phyloP scores from a whole-genome alignment of 78 protist species.

The Dictyostelium discoideum region DNA sequence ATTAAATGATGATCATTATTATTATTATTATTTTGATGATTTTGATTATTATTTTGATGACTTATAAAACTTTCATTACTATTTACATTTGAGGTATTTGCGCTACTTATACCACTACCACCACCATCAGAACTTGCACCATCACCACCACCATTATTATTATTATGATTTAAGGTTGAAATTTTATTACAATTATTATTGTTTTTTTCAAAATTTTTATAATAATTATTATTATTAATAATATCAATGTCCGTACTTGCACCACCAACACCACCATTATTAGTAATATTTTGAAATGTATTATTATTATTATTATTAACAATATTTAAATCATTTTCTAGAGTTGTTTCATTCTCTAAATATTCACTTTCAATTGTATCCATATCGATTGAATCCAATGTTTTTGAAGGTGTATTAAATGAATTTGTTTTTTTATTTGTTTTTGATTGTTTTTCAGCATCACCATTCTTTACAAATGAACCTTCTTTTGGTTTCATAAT shows the following conservation, averaged over 20 bases:
- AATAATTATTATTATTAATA: too few relatives aligned
- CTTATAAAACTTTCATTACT: neutral
- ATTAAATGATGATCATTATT: neutral
- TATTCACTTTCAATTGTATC: slow-evolving; percentile 3
- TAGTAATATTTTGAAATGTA: neutral
- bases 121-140: slow-evolving; percentile 5
- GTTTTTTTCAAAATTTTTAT: too few relatives aligned
- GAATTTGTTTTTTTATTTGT: neutral
- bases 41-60: neutral
- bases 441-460: neutral
- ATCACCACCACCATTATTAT: neutral
- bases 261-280: too few relatives aligned
- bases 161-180: neutral
- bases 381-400: slow-evolving; percentile 7
- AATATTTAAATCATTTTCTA: neutral
- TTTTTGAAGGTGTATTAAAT: neutral
- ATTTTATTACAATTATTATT: neutral
- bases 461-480: neutral
- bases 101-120: neutral
- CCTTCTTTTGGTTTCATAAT: slow-evolving; percentile 55
- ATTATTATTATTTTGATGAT: too few relatives aligned
- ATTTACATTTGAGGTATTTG: neutral
- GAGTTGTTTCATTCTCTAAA: neutral
- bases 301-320: neutral
- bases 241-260: too few relatives aligned